Conservation (phyloP, 2,329 filamentous ascomycete species). For the Thermothelomyces thermophilus region DNA sequence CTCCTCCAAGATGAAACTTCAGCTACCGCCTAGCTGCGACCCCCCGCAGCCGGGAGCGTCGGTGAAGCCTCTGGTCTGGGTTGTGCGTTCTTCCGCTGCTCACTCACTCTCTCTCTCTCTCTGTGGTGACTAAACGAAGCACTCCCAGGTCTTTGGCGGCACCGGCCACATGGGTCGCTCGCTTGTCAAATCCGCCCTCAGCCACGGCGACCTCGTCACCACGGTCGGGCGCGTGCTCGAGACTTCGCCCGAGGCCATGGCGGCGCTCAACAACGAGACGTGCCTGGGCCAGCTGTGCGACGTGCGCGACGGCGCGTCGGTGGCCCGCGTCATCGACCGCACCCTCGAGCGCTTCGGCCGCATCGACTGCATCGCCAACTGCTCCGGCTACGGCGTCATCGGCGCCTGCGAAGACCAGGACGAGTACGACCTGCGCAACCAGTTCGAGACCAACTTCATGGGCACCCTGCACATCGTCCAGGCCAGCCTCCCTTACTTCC, state of each 20-base stretch:
- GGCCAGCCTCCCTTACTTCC: constrained; percentile 78
- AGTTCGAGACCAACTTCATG: constrained; percentile 98
- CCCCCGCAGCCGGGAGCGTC: constrained; percentile 68
- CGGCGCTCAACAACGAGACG: constrained; percentile 57
- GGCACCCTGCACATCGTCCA: constrained; percentile 92
- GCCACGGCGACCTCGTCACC: constrained; percentile 74
- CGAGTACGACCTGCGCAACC: constrained; percentile 86
- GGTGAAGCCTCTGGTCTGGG: constrained; percentile 75
- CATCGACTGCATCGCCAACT: constrained; percentile 87
- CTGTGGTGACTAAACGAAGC: not conserved
- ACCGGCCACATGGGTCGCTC: constrained; percentile 96
- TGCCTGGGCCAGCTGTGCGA: constrained; percentile 84
- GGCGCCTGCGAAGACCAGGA: constrained; percentile 96
- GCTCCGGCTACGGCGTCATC: constrained; percentile 91
- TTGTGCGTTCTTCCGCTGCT: constrained; percentile 52
- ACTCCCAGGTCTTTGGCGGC: constrained; percentile 72
- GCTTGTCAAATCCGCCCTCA: constrained; percentile 73
- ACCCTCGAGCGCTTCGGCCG: constrained; percentile 70
- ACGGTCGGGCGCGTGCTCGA: constrained; percentile 81
- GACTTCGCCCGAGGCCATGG: constrained; percentile 66
- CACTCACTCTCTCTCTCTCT: not conserved
- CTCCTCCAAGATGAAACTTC: constrained; percentile 34
- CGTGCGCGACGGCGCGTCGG: constrained; percentile 73
- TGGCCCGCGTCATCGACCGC: constrained; percentile 61
- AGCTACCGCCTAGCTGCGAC: constrained; percentile 78